Base-by-base conservation (phyloP, 2,329 filamentous ascomycete species). In the Elsinoe fawcettii region DNA sequence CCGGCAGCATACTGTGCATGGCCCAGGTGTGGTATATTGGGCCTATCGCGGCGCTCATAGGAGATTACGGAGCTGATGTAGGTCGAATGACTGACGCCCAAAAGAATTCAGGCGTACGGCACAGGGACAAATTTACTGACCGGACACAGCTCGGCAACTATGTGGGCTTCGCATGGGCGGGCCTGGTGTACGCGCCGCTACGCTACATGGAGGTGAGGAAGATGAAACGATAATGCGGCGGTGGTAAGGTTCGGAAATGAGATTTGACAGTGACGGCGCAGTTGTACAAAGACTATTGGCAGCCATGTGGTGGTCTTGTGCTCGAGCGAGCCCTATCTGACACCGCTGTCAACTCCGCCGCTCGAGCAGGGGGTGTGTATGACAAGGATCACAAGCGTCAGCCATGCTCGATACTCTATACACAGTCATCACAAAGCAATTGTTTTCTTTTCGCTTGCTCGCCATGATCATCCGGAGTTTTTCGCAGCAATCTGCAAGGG, bases 1-100 rank as follows among this genome's bases (percentile, higher is more conserved):
- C 75, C 4, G 56, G 56, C 82, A 0, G 58, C 32, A 78, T 88
- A 25, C 66, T 87, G 46, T 84, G 78, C 59, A 87, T 87, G 84
- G 80, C 81, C 20, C 84, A 88, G 71, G 79, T 80, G 2, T 88
- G 83, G 79, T 88, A 84, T 67, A 78, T 82, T 59, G 84, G 85
- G 1, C 84, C 84, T 0, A 69, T 86, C 58, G 82, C 82, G 2
- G 73, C 71, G 47, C 67, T 77, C 55, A 77, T 85, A 16, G 81
- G 82, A 0, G 77, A 77, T 18, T 76, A 79, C 66, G 80, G 81
- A 16, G 80, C 75, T 49, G 80, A 84, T 71, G 77, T 80, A 67
- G 72, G 77, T 68, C 8, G 23, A 20, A 49, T 49, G 44, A 49
- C 44, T 12, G 41, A 16, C 41, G 23, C 18, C 20, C n/a, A n/a